Evolutionary conservation across 2,329 filamentous ascomycete genomes (phyloP).

Genomic region (Calcarisporium arbuscula): DNA sequence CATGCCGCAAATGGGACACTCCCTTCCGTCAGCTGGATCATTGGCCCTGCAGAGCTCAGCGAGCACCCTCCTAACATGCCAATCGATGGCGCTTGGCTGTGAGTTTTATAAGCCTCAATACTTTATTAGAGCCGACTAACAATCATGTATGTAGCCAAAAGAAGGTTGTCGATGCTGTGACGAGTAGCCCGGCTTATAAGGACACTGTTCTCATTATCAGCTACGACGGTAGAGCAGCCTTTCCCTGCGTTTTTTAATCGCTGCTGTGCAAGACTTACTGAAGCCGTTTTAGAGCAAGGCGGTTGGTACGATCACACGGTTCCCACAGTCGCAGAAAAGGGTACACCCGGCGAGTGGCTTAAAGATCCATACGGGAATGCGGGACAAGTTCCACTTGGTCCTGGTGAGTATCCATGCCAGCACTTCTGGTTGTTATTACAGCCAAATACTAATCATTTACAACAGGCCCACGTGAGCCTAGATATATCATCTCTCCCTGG

Average conservation of each 20-base stretch:
- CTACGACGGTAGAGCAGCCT: constrained; percentile 34
- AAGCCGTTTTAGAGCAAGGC: constrained; percentile 37
- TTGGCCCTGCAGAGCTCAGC: constrained; percentile 43
- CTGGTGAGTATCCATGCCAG: constrained; percentile 19
- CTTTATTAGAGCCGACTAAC: no score
- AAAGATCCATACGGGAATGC: constrained; percentile 29
- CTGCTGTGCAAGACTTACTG: neutral
- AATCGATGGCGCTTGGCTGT: constrained; percentile 48
- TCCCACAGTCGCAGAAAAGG: constrained; percentile 39
- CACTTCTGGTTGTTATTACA: no score
- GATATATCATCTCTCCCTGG: constrained; percentile 48
- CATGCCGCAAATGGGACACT: constrained; percentile 42
- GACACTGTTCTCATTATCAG: constrained; percentile 44
- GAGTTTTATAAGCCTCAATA: no score
- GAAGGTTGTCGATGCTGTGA: constrained; percentile 43
- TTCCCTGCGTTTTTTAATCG: neutral
- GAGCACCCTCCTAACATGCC: constrained; percentile 43
- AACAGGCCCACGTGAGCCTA: constrained; percentile 38
- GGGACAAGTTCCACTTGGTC: constrained; percentile 18
- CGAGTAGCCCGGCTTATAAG: constrained; percentile 39
- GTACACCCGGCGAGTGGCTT: constrained; percentile 44
- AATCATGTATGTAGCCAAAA: no score
- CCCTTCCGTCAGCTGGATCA: constrained; percentile 44
- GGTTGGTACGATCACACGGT: constrained; percentile 47
- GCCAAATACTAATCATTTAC: neutral